phyloP scores from a whole-genome alignment of 139 green algal genomes.

The Diplosphaera chodatii region DNA sequence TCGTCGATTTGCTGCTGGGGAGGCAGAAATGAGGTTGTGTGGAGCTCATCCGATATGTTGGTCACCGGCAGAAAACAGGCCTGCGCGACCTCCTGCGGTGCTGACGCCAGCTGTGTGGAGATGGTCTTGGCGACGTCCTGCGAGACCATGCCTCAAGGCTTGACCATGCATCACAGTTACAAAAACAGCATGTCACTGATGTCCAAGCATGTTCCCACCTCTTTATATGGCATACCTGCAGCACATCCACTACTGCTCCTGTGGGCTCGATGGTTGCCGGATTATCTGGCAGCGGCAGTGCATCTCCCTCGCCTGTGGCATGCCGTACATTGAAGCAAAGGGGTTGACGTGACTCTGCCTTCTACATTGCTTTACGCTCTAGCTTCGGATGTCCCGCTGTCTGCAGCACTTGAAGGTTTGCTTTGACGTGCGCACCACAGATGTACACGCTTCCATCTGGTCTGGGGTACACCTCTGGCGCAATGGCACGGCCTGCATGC shows the following conservation, averaged over 20 bases:
- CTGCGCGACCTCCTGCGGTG: conserved; percentile 38
- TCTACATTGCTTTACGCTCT: too few species aligned
- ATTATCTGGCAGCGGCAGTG: conserved; percentile 28
- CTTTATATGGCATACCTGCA: conserved; percentile 11
- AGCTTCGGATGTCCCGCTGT: too few species aligned
- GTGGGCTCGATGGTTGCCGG: conserved; percentile 33
- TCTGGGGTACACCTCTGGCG: conserved; percentile 72
- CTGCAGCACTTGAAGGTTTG: too few species aligned
- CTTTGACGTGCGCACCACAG: too few species aligned
- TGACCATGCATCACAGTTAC: not conserved
- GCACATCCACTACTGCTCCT: conserved; percentile 12
- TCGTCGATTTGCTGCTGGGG: too few species aligned
- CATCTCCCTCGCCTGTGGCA: conserved; percentile 40
- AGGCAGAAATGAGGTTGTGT: too few species aligned
- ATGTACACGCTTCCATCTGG: conserved; percentile 65
- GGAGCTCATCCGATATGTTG: too few species aligned
- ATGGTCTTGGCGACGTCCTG: conserved; percentile 2
- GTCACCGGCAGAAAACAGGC: conserved; percentile 63
- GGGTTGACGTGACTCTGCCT: too few species aligned
- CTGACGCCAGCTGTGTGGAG: conserved; percentile 20
- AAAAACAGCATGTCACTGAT: too few species aligned
- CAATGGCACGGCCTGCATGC: conserved; percentile 34
- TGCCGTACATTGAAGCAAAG: too few species aligned
- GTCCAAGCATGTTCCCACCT: too few species aligned
- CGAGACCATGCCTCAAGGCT: not conserved